Evolutionary conservation across 192 early-diverging fungal species (phyloP).

Genomic region (Umbelopsis ramanniana): DNA sequence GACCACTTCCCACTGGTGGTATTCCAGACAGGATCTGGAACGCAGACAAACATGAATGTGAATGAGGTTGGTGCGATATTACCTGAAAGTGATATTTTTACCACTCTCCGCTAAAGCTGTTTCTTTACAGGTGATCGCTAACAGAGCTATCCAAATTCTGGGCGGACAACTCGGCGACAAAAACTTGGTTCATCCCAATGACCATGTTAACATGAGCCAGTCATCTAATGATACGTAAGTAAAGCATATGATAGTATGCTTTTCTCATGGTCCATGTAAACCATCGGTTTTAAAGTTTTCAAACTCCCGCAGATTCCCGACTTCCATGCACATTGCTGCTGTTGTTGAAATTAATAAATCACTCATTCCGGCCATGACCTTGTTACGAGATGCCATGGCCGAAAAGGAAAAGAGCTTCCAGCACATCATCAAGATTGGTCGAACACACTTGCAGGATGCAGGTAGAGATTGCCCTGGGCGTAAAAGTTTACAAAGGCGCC

Average conservation of each 20-base stretch:
- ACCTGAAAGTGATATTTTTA: background rate
- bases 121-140: conserved; percentile 80
- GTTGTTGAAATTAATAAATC: conserved; percentile 76
- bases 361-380: conserved; percentile 82
- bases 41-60: conserved; percentile 98
- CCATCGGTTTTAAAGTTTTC: background rate
- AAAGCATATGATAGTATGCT: background rate
- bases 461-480: conserved; percentile 32
- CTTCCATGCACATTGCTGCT: conserved; percentile 98
- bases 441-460: conserved; percentile 90
- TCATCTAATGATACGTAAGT: conserved; percentile 91
- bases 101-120: background rate
- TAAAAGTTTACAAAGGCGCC: background rate
- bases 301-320: conserved; percentile 74
- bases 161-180: conserved; percentile 89
- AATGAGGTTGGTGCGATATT: conserved; percentile 59
- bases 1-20: conserved; percentile 97
- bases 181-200: conserved; percentile 97
- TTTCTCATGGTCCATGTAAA: background rate
- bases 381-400: conserved; percentile 75
- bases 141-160: conserved; percentile 94
- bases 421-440: conserved; percentile 97
- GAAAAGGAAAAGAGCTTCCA: conserved; percentile 79
- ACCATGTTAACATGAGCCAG: conserved; percentile 98
- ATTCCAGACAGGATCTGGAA: conserved; percentile 97